Evolutionary conservation across 768 basidiomycete species (phyloP).

Genomic region (Lactifluus subvellereus): DNA sequence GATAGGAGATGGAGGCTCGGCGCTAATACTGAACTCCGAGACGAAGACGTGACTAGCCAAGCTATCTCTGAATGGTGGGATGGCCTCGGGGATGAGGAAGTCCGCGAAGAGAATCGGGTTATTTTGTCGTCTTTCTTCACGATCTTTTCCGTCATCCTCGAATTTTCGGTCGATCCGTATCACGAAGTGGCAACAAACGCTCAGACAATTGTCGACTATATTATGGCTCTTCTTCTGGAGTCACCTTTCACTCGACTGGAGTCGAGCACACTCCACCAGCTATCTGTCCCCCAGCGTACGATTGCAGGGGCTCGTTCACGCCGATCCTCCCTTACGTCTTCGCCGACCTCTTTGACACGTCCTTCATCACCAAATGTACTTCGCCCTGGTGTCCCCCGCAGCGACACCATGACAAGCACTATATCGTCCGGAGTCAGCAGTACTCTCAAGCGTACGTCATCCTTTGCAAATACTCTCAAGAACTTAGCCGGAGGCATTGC

Average conservation of each 20-base stretch:
- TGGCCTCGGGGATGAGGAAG: slow-evolving; percentile 53
- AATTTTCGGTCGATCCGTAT: slow-evolving; percentile 89
- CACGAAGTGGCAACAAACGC: slow-evolving; percentile 89
- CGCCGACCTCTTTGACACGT: slow-evolving; percentile 35
- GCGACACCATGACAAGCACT: slow-evolving; percentile 57
- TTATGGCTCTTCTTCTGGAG: slow-evolving; percentile 83
- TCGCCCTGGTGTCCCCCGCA: slow-evolving; percentile 49
- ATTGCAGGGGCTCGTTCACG: slow-evolving; percentile 36
- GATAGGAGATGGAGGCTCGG: slow-evolving; percentile 56
- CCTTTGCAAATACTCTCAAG: slow-evolving; percentile 72
- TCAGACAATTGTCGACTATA: slow-evolving; percentile 86
- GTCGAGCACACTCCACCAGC: slow-evolving; percentile 52
- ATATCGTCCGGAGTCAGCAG: slow-evolving; percentile 57
- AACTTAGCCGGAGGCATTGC: slow-evolving; percentile 63
- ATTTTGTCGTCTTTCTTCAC: slow-evolving; percentile 91
- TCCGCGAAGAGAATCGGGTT: slow-evolving; percentile 73
- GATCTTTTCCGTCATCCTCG: slow-evolving; percentile 81
- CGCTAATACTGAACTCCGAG: slow-evolving; percentile 33
- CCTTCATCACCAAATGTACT: slow-evolving; percentile 42
- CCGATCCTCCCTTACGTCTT: slow-evolving; percentile 46
- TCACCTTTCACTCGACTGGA: slow-evolving; percentile 79
- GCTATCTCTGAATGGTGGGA: slow-evolving; percentile 79
- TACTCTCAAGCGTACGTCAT: slow-evolving; percentile 71
- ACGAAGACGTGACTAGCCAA: slow-evolving; percentile 67
- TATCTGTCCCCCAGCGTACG: slow-evolving; percentile 37